These are phyloP conservation scores for Dionaea muscipula DNA, from an alignment of 179 eudicot species.

Conservation along the genomic window DNA sequence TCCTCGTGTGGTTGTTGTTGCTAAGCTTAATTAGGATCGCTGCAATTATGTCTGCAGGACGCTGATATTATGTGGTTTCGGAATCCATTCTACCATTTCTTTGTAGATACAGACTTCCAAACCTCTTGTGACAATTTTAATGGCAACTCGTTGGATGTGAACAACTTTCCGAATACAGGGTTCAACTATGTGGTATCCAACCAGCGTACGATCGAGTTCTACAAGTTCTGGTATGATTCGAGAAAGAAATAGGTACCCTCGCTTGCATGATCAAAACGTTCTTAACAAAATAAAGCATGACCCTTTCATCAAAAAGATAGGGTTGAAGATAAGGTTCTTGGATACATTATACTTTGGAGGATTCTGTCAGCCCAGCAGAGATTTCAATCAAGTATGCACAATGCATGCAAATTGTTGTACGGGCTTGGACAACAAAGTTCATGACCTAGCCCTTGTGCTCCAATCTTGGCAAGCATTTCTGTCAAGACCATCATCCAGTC, in stretches of 20 bases:
- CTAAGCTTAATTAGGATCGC: too few relatives aligned
- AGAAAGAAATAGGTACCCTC: constrained; percentile 26
- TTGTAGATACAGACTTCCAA: constrained; percentile 21
- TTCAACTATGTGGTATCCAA: constrained; percentile 38
- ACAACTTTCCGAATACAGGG: constrained; percentile 25
- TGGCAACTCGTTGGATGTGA: constrained; percentile 16
- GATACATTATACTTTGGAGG: constrained; percentile 40
- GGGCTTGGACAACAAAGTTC: constrained; percentile 25
- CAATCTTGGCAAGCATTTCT: constrained; percentile 29
- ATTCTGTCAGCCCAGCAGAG: constrained; percentile 27
- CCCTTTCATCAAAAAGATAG: constrained; percentile 14
- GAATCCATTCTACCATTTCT: constrained; percentile 28
- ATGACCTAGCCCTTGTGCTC: constrained; percentile 26
- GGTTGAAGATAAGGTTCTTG: constrained; percentile 25
- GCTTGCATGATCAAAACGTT: constrained; percentile 37
- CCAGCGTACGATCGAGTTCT: constrained; percentile 29
- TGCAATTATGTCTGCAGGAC: constrained; percentile 14
- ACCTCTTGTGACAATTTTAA: constrained; percentile 26
- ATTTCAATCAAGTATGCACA: constrained; percentile 30
- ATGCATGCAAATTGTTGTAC: constrained; percentile 51
- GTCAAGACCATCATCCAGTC: background rate
- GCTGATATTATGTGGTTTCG: constrained; percentile 49
- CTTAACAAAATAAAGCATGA: constrained; percentile 25
- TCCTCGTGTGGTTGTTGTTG: too few relatives aligned
- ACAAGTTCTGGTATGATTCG: constrained; percentile 34